Evolutionary conservation across 352 stramenopile genomes (phyloP).

Genomic region (Phytophthora rubi): DNA sequence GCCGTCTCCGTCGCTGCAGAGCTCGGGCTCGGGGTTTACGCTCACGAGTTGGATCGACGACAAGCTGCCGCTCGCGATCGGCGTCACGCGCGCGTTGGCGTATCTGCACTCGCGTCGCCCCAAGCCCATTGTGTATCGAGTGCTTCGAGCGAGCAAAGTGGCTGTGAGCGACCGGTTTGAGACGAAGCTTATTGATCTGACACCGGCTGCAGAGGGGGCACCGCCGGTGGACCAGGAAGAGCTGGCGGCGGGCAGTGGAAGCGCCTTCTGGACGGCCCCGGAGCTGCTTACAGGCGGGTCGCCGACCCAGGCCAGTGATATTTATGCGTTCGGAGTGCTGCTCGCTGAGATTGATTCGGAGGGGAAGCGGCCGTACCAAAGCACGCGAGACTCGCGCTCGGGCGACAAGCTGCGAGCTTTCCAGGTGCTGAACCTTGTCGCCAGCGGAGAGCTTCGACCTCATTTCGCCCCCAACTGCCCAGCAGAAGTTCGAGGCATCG

Average conservation of each 20-base stretch:
- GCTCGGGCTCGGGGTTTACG: constrained; percentile 24
- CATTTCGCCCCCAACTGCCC: constrained; percentile 41
- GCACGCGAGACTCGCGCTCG: constrained; percentile 13
- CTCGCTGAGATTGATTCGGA: constrained; percentile 53
- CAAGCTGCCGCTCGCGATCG: constrained; percentile 34
- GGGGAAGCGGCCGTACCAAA: constrained; percentile 34
- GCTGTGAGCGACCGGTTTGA: constrained; percentile 30
- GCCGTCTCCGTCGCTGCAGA: constrained; percentile 24
- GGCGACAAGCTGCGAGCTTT: constrained; percentile 35
- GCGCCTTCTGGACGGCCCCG: constrained; percentile 47
- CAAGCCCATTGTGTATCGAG: constrained; percentile 28
- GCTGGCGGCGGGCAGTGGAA: constrained; percentile 30
- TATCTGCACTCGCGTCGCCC: constrained; percentile 35
- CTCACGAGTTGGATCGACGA: constrained; percentile 32
- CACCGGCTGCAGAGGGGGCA: constrained; percentile 23
- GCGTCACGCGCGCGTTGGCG: constrained; percentile 24
- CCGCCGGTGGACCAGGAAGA: constrained; percentile 30
- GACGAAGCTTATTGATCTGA: constrained; percentile 34
- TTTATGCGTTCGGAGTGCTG: constrained; percentile 72
- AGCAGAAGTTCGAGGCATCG: constrained; percentile 32
- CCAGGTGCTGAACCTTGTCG: constrained; percentile 43
- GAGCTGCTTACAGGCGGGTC: constrained; percentile 58
- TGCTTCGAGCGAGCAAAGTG: constrained; percentile 36
- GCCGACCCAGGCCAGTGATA: constrained; percentile 60
- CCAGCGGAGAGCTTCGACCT: constrained; percentile 38